Evolutionary conservation across 345 rosid genomes (phyloP).

Genomic region (Euphorbia lathyris): DNA sequence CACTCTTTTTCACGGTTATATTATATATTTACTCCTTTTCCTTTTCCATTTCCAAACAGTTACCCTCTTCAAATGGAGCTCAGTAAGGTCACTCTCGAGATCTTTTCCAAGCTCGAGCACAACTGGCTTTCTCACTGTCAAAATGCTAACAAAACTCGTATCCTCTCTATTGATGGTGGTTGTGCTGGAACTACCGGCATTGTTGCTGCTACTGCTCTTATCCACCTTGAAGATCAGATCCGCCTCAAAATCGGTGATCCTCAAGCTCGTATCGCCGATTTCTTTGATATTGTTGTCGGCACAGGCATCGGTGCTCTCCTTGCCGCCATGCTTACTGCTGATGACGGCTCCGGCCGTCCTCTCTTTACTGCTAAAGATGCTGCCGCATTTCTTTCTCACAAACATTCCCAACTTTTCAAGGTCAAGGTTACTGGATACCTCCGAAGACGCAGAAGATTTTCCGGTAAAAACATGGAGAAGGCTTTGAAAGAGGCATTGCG

Average conservation of each 20-base stretch:
- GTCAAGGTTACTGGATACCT: conserved; percentile 33
- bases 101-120: conserved; percentile 84
- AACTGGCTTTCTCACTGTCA: conserved; percentile 92
- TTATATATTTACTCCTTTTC: neutral
- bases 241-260: conserved; percentile 67
- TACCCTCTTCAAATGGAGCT: conserved; percentile 53
- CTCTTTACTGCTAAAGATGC: conserved; percentile 74
- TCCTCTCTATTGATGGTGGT: conserved; percentile 92
- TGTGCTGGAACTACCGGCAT: conserved; percentile 62
- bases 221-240: conserved; percentile 91
- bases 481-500: conserved; percentile 51
- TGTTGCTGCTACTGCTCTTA: conserved; percentile 59
- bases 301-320: conserved; percentile 85
- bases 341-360: conserved; percentile 72
- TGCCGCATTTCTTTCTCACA: conserved; percentile 36
- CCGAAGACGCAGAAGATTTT: conserved; percentile 48
- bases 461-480: conserved; percentile 69
- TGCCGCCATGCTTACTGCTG: conserved; percentile 67
- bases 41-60: neutral
- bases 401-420: conserved; percentile 60
- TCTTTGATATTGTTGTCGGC: conserved; percentile 85
- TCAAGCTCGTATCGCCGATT: conserved; percentile 65
- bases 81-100: conserved; percentile 85
- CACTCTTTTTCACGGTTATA: conserved; percentile 5
- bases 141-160: conserved; percentile 50